Base-by-base conservation (phyloP, 345 rosid species). In the Camelina sativa region DNA sequence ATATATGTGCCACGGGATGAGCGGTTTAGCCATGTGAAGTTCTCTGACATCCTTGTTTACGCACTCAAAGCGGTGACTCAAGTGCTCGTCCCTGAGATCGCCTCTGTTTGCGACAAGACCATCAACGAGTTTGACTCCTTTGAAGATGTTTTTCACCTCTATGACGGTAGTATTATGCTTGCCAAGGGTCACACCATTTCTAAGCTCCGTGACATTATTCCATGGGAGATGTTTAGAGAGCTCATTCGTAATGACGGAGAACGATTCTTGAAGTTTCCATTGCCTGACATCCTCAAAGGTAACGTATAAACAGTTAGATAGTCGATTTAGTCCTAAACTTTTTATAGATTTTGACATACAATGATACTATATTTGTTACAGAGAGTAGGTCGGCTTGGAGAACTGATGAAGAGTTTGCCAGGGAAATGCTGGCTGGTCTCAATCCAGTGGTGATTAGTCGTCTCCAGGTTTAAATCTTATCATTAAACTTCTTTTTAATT, bases 1-100 rank as follows among this genome's bases (percentile, higher is more conserved):
- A 85, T 95, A 37, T 95, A 95, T 59, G 97, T 90, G 48, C 99
- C 99, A 7, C 80, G 97, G 78, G 99, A 95, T 72, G 97, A 95
- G 58, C 77, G 89, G 73, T 95, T 95, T 79, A 79, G 76, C 73
- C 91, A 83, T 60, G 48, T 92, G 54, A 95, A 95, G 78, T 92
- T 90, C 78, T 89, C 97, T 8, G 97, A 91, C 73, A 87, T 95
- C 68, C 85, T 95, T 11, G 99, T 96, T 77, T 87, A 89, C 71
- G 87, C 89, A 47, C 75, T 89, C 60, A 95, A 95, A 50, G 85
- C 97, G 4, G 60, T 92, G 35, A 61, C 76, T 72, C 96, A 91
- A 73, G 79, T 95, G 62, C 12, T 91, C 32, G 61, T 82, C 67
- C 92, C 97, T 1, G 97, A 95, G 84, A 71, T 89, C 17, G 47